These are phyloP conservation scores for Spergularia bocconei DNA, from an alignment of 148 eudicot species.

Conservation along the genomic window DNA sequence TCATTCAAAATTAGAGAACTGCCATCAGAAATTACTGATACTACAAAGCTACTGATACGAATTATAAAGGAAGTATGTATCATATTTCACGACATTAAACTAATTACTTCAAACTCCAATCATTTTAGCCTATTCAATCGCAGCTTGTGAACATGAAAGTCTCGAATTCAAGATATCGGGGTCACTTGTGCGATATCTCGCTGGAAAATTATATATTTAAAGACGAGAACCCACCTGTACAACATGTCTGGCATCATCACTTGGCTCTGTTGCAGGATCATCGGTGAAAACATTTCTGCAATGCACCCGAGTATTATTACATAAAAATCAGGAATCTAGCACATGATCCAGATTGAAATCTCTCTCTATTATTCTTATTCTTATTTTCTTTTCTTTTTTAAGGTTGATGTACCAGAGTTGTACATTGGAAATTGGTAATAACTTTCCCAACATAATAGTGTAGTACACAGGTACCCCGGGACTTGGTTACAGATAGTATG, in stretches of 20 bases:
- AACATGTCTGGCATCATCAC: constrained; percentile 58
- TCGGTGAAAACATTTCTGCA: constrained; percentile 80
- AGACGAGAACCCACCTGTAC: constrained; percentile 63
- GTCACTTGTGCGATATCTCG: not conserved
- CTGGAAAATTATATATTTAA: constrained; percentile 13
- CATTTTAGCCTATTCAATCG: too few species aligned
- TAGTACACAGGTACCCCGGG: too few species aligned
- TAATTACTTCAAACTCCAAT: not conserved
- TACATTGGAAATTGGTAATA: too few species aligned
- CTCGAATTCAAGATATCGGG: too few species aligned
- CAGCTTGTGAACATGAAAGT: not conserved
- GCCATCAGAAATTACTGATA: not conserved
- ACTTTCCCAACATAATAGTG: too few species aligned
- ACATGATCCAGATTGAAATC: not conserved
- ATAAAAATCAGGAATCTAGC: not conserved
- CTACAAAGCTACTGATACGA: not conserved
- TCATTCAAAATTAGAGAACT: not conserved
- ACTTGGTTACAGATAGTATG: not conserved
- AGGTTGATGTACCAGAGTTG: too few species aligned
- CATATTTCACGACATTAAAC: not conserved
- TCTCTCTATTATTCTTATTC: too few species aligned
- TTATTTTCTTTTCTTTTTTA: too few species aligned
- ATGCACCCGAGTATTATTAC: not conserved
- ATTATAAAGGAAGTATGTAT: not conserved
- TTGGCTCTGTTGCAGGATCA: constrained; percentile 67